Base-by-base conservation (phyloP, 805 yeast genomes). In the Barnettozyma populi region DNA sequence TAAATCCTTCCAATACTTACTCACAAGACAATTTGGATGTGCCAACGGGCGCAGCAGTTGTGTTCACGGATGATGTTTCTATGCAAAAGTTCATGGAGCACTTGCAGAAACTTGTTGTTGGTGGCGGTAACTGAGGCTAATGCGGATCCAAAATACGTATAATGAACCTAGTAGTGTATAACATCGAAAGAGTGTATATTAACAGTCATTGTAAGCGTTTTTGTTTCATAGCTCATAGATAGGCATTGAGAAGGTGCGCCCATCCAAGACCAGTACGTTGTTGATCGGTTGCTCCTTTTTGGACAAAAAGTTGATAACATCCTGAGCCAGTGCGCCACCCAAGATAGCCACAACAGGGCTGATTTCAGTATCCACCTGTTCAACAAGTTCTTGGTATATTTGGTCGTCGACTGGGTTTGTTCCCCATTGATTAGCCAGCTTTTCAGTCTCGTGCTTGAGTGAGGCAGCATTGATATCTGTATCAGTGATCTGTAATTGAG, bases 21-120 rank as follows among this genome's bases (percentile, higher is more conserved):
- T 81, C 84, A 64, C 78, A 79, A 54, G 69, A 64, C 23, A 42
- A 42, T 23, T 73, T 71, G 41, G 70, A 68, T 34, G 64, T 64
- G 42, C 54, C 64, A 38, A 72, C 71, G 13, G 78, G 78, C 39
- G 79, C 81, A 38, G 88, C 94, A 13, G 86, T 88, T 57, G 97
- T 94, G 43, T 81, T 92, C 65, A 94, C 99, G 21, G 99, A 94
- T 70, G 99, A 94, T 70, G 96, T 94, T 44, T 83, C 92, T 46
- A 74, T 94, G 67, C 96, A 92, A 71, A 90, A 90, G 41, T 94
- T 94, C 70, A 92, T 94, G 95, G 77, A 84, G 44, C 98, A 94
- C 68, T 78, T 94, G 63, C 95, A 90, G 66, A 88, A 88, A 68
- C 80, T 90, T 55, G 95, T 92, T 46, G 97, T 92, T 38, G 67